These are phyloP conservation scores for Melastoma malabathricum DNA, from an alignment of 345 rosid genomes.

Conservation along the genomic window DNA sequence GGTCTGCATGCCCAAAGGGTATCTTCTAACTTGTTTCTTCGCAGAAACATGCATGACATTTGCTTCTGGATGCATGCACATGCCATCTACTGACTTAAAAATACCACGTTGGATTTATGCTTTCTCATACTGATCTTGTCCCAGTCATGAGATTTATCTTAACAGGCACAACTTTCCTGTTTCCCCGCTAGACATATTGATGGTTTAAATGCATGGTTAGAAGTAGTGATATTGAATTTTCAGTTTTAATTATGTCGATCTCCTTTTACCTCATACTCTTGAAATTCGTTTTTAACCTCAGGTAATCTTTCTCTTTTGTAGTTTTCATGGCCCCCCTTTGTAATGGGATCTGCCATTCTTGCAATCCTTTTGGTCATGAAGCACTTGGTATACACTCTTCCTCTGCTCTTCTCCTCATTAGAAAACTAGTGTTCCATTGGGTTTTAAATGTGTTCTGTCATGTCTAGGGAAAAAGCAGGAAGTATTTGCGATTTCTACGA, in stretches of 20 bases:
- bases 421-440: background rate
- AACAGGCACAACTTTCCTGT: background rate
- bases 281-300: slow-evolving; percentile 33
- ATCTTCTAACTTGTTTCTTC: background rate
- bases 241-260: background rate
- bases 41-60: too few relatives aligned
- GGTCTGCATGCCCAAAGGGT: slow-evolving; percentile 7
- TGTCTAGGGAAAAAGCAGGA: slow-evolving; percentile 83
- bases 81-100: too few relatives aligned
- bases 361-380: slow-evolving; percentile 74
- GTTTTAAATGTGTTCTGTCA: slow-evolving; percentile 8
- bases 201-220: background rate
- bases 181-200: background rate
- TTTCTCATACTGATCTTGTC: too few relatives aligned
- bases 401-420: slow-evolving; percentile 2
- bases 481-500: slow-evolving; percentile 64
- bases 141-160: too few relatives aligned
- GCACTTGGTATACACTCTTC: slow-evolving; percentile 52
- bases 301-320: slow-evolving; percentile 60
- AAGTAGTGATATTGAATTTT: background rate
- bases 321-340: slow-evolving; percentile 99
- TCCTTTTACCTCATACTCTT: slow-evolving; percentile 13
- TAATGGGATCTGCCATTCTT: slow-evolving; percentile 85
- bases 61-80: too few relatives aligned
- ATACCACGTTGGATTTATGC: too few relatives aligned